Evolutionary conservation across 768 basidiomycete species (phyloP).

Genomic region (Termitomyces sp.): DNA sequence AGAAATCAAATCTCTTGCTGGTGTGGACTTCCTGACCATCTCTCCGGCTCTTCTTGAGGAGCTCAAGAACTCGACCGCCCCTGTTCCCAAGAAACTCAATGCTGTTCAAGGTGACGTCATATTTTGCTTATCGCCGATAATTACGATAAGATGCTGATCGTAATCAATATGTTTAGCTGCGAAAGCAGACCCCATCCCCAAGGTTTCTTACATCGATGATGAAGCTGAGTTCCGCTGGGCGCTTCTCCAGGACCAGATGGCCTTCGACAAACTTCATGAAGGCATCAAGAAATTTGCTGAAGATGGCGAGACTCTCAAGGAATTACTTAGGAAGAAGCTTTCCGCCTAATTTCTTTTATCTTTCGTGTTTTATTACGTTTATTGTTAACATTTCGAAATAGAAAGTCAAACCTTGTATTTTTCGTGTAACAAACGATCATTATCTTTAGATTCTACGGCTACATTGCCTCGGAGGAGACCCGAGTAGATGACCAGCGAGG

Average conservation of each 20-base stretch:
- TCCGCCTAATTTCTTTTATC: slow-evolving; percentile 29
- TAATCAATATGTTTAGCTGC: slow-evolving; percentile 34
- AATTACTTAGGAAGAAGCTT: slow-evolving; percentile 67
- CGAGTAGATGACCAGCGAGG: no score
- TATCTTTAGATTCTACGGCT: background rate
- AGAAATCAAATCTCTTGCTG: slow-evolving; percentile 93
- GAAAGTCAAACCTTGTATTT: background rate
- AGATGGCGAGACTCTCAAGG: slow-evolving; percentile 89
- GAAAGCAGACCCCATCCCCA: slow-evolving; percentile 58
- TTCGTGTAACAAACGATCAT: background rate
- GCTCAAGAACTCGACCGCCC: slow-evolving; percentile 73
- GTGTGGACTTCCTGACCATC: slow-evolving; percentile 98
- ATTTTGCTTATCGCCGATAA: slow-evolving; percentile 6
- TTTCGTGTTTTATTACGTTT: background rate
- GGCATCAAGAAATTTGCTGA: slow-evolving; percentile 98
- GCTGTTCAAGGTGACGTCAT: slow-evolving; percentile 46
- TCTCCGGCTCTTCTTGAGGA: slow-evolving; percentile 87
- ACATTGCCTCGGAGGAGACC: no score
- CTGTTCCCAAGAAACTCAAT: slow-evolving; percentile 84
- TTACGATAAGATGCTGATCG: background rate
- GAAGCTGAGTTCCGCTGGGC: slow-evolving; percentile 96
- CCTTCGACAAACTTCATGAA: slow-evolving; percentile 98
- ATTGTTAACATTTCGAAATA: background rate
- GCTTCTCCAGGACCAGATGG: slow-evolving; percentile 91
- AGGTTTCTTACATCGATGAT: slow-evolving; percentile 84